Evolutionary conservation across 305 asterid species (phyloP).

Genomic region (Nicotiana rustica): DNA sequence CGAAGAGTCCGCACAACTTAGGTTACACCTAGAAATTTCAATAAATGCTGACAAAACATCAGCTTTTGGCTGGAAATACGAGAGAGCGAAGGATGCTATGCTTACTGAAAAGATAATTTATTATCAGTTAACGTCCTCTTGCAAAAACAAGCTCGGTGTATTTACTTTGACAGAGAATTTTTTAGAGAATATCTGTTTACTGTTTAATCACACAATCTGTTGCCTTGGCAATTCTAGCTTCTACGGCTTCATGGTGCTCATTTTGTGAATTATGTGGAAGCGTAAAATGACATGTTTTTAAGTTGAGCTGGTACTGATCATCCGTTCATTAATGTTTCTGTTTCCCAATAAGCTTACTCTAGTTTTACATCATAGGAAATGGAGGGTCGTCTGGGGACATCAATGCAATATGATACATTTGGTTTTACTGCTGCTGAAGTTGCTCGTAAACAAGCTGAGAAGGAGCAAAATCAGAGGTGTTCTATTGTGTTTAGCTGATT

Average conservation of each 20-base stretch:
- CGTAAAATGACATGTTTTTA: background rate
- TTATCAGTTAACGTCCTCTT: background rate
- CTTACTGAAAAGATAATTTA: background rate
- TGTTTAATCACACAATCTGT: background rate
- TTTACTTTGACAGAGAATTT: background rate
- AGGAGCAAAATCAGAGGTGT: slow-evolving; percentile 84
- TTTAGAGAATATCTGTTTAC: background rate
- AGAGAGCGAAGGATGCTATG: background rate
- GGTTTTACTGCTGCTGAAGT: slow-evolving; percentile 86
- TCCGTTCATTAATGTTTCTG: background rate
- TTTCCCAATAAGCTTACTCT: background rate
- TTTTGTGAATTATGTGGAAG: slow-evolving; percentile 28
- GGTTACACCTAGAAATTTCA: background rate
- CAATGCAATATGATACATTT: slow-evolving; percentile 90
- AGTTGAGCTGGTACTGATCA: slow-evolving; percentile 17
- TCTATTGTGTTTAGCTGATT: slow-evolving; percentile 34
- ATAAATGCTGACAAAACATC: background rate
- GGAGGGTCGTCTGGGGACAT: slow-evolving; percentile 78
- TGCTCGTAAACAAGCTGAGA: slow-evolving; percentile 87
- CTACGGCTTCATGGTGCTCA: background rate
- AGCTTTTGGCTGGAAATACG: slow-evolving; percentile 23
- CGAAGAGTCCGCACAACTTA: too few relatives aligned
- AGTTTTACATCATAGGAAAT: slow-evolving; percentile 58
- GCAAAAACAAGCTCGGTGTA: background rate
- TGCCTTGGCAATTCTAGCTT: slow-evolving; percentile 15